These are phyloP conservation scores for Luzula sylvatica DNA, from an alignment of 176 grass and related monocot genomes.

Conservation along the genomic window DNA sequence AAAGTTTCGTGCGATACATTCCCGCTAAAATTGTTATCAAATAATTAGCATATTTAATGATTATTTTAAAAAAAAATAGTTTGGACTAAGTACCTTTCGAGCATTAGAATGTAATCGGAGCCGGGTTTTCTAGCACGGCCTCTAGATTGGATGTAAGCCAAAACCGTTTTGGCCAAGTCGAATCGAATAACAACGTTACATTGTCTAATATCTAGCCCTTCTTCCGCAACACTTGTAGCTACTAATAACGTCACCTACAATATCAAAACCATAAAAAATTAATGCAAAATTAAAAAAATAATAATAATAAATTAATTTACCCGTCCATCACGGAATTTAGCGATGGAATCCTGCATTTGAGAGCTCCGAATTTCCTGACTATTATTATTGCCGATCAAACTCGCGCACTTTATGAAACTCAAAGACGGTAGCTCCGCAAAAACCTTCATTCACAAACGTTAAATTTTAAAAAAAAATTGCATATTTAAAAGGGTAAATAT, in stretches of 20 bases:
- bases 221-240: slow-evolving; percentile 95
- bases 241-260: slow-evolving; percentile 94
- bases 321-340: slow-evolving; percentile 91
- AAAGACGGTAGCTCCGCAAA: slow-evolving; percentile 89
- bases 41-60: too few relatives aligned
- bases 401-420: slow-evolving; percentile 81
- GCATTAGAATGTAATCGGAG: slow-evolving; percentile 98
- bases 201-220: slow-evolving; percentile 98
- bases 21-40: too few relatives aligned
- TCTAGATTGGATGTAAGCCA: slow-evolving; percentile 93
- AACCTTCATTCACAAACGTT: slow-evolving; percentile 36
- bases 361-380: slow-evolving; percentile 97
- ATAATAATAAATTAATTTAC: slow-evolving; percentile 31
- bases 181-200: slow-evolving; percentile 99
- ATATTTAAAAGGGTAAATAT: background rate
- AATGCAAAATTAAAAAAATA: background rate
- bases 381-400: slow-evolving; percentile 97
- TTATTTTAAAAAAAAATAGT: too few relatives aligned
- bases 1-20: slow-evolving; percentile 84
- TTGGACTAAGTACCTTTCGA: slow-evolving; percentile 92
- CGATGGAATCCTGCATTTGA: slow-evolving; percentile 98
- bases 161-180: slow-evolving; percentile 98
- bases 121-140: slow-evolving; percentile 98
- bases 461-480: slow-evolving; percentile 20
- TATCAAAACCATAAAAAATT: slow-evolving; percentile 12